These are phyloP conservation scores for Candida taoyuanica DNA, from an alignment of 805 yeast species.

Conservation along the genomic window DNA sequence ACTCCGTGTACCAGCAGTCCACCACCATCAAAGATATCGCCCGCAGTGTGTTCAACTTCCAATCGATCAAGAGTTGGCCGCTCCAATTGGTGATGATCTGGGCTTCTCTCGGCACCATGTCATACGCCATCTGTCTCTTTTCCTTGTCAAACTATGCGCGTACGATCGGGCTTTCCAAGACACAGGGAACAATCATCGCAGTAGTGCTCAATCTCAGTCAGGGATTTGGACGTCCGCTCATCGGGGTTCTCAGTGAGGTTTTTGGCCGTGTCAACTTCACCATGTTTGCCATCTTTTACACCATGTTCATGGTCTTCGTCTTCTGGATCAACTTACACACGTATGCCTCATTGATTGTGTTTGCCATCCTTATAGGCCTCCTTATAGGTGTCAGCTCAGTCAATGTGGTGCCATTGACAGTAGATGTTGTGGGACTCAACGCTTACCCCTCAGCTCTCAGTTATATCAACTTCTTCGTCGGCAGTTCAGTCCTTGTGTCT, in stretches of 20 bases:
- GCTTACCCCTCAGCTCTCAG: conserved; percentile 37
- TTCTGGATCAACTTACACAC: conserved; percentile 47
- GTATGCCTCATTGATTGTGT: conserved; percentile 37
- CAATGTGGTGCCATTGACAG: conserved; percentile 35
- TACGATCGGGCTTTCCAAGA: conserved; percentile 40
- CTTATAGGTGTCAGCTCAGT: conserved; percentile 43
- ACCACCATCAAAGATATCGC: conserved; percentile 19
- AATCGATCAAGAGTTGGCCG: conserved; percentile 29
- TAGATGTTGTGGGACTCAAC: conserved; percentile 36
- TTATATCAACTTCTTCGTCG: conserved; percentile 29
- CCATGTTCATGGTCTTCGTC: conserved; percentile 37
- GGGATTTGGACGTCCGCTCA: conserved; percentile 43
- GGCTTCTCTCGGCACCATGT: conserved; percentile 33
- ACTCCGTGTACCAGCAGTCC: conserved; percentile 13
- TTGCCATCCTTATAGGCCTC: conserved; percentile 40
- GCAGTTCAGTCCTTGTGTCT: conserved; percentile 37
- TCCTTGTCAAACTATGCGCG: conserved; percentile 44
- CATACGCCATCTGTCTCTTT: conserved; percentile 41
- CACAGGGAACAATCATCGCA: conserved; percentile 41
- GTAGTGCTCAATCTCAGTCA: conserved; percentile 45
- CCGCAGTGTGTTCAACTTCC: conserved; percentile 32
- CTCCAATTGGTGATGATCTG: conserved; percentile 34
- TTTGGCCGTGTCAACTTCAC: conserved; percentile 45
- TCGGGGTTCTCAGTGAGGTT: conserved; percentile 42
- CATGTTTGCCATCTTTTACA: conserved; percentile 30